Conservation (phyloP, 2,329 filamentous ascomycete genomes). For the Aspergillus sp. region DNA sequence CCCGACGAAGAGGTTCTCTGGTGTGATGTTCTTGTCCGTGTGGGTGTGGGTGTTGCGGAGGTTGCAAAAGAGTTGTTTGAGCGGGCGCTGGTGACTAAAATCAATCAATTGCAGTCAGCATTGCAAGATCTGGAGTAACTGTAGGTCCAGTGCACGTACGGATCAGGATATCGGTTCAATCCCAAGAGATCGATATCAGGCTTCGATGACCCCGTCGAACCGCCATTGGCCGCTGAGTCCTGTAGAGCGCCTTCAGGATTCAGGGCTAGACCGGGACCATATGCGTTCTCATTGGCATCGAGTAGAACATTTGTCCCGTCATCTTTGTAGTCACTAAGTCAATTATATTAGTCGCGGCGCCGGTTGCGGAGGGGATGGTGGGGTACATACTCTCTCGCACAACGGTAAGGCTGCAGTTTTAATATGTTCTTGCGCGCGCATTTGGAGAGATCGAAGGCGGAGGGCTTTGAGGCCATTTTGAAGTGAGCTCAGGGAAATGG, state of each 20-base stretch:
- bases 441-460: constrained; percentile 69
- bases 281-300: constrained; percentile 97
- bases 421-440: constrained; percentile 78
- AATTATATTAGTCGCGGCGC: constrained; percentile 21
- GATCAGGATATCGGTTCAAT: constrained; percentile 93
- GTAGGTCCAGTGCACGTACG: constrained; percentile 44
- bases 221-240: constrained; percentile 41
- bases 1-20: constrained; percentile 88
- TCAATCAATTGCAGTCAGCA: background rate
- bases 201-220: constrained; percentile 41
- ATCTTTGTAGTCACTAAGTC: constrained; percentile 90
- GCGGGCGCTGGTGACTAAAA: constrained; percentile 70
- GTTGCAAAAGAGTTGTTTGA: constrained; percentile 84
- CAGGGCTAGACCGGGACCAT: constrained; percentile 72
- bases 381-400: constrained; percentile 70
- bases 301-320: constrained; percentile 94
- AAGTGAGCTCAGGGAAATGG: background rate
- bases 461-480: constrained; percentile 40
- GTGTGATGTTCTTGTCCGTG: constrained; percentile 69
- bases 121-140: background rate
- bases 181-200: constrained; percentile 73
- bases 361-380: constrained; percentile 7
- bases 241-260: constrained; percentile 49
- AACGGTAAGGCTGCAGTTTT: constrained; percentile 74
- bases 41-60: constrained; percentile 81